Percentiles rank a stretch among this genome's conserved stretches.
These are phyloP conservation scores for Primulina eburnea DNA, from an alignment of 257 asterid genomes.

Conservation along the genomic window DNA sequence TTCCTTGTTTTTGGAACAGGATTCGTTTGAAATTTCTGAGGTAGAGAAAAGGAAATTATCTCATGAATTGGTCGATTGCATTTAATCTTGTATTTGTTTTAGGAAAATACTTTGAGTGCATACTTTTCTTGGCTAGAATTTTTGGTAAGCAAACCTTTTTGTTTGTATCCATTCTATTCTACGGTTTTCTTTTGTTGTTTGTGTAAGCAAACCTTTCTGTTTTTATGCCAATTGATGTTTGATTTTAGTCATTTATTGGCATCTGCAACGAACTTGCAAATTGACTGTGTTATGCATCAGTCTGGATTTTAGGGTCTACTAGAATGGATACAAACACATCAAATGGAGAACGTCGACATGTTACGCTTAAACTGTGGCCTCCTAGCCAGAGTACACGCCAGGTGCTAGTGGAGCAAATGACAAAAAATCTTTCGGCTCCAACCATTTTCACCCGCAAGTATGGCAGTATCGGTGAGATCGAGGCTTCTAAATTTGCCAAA, in stretches of 20 bases:
- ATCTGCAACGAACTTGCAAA: slow-evolving; percentile 8
- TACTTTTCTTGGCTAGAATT: background rate
- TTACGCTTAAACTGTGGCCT: slow-evolving; percentile 92
- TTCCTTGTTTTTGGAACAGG: background rate
- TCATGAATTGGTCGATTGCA: background rate
- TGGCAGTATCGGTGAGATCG: slow-evolving; percentile 55
- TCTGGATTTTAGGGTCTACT: slow-evolving; percentile 25
- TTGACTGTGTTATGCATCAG: slow-evolving; percentile 5
- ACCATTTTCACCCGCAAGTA: slow-evolving; percentile 86
- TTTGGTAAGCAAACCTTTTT: background rate
- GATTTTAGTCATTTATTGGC: background rate
- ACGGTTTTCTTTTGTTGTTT: background rate
- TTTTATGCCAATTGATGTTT: background rate
- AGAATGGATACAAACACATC: slow-evolving; percentile 60
- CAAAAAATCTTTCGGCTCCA: slow-evolving; percentile 79
- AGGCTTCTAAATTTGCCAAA: slow-evolving; percentile 61
- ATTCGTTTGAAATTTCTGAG: slow-evolving; percentile 1
- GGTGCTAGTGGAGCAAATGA: slow-evolving; percentile 75
- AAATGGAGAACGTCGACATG: slow-evolving; percentile 54
- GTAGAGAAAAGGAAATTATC: background rate
- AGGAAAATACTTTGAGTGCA: background rate
- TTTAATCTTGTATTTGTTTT: background rate
- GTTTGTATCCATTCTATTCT: no score
- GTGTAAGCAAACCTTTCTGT: background rate
- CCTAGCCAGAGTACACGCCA: slow-evolving; percentile 79